phyloP scores from a whole-genome alignment of 345 rosid species.

The thale cress (Arabidopsis thaliana) region TAIR10.1 NC_003070.9:13077001-13077500 shows the following conservation, averaged over 20 bases:
- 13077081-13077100: slow-evolving; percentile 98
- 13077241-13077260: background rate
- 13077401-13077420: slow-evolving; percentile 68
- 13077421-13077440: slow-evolving; percentile 83
- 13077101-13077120: slow-evolving; percentile 69
- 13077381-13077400: slow-evolving; percentile 70
- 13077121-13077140: slow-evolving; percentile 96
- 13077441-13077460: slow-evolving; percentile 84
- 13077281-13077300: slow-evolving; percentile 52
- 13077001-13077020: slow-evolving; percentile 30
- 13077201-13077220: slow-evolving; percentile 46
- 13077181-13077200: slow-evolving; percentile 80
- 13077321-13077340: slow-evolving; percentile 74
- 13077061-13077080: slow-evolving; percentile 47
- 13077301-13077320: slow-evolving; percentile 88
- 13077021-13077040: background rate
- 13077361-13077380: slow-evolving; percentile 38
- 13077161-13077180: slow-evolving; percentile 73
- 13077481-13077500: slow-evolving; percentile 81
- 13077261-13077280: too few relatives aligned
- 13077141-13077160: slow-evolving; percentile 83
- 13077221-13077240: background rate
- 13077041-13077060: background rate
- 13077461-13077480: slow-evolving; percentile 65
- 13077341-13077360: slow-evolving; percentile 54